phyloP scores from a whole-genome alignment of 805 yeast species.

The Wickerhamiella brachini region DNA sequence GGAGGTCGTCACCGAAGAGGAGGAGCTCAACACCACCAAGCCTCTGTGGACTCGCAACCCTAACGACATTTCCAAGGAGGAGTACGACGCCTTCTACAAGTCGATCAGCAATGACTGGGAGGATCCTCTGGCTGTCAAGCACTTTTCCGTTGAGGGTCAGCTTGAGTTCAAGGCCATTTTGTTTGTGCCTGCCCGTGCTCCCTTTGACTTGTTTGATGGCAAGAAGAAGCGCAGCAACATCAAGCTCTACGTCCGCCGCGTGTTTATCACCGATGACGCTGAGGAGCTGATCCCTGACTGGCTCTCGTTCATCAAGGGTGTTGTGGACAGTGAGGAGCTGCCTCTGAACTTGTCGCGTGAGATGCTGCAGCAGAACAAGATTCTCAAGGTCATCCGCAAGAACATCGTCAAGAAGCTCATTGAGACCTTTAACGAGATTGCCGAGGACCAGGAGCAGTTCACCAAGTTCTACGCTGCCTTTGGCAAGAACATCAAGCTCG shows the following conservation, averaged over 20 bases:
- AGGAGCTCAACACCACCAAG: constrained; percentile 96
- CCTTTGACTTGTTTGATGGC: constrained; percentile 93
- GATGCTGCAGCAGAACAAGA: constrained; percentile 99
- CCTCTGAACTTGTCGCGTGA: constrained; percentile 99
- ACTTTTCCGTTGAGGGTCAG: constrained; percentile 99
- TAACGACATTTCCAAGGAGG: constrained; percentile 92
- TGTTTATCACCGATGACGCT: constrained; percentile 98
- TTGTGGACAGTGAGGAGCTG: constrained; percentile 98
- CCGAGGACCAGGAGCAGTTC: constrained; percentile 97
- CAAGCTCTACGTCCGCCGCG: constrained; percentile 98
- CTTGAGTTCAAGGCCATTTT: constrained; percentile 96
- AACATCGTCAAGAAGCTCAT: constrained; percentile 96
- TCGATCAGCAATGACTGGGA: constrained; percentile 99
- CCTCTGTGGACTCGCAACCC: constrained; percentile 99
- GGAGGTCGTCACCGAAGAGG: constrained; percentile 89
- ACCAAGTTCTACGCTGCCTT: constrained; percentile 97
- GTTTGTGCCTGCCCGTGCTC: constrained; percentile 98
- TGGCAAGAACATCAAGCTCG: constrained; percentile 95
- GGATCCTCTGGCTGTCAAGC: constrained; percentile 98
- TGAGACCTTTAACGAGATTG: constrained; percentile 97
- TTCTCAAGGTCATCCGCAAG: constrained; percentile 97
- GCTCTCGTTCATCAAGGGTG: constrained; percentile 96
- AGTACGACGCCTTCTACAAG: constrained; percentile 98
- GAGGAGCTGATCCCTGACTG: constrained; percentile 99
- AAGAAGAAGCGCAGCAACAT: constrained; percentile 99